Evolutionary conservation across 306 rosid species (phyloP).

Genomic region (Glycine tomentella): DNA sequence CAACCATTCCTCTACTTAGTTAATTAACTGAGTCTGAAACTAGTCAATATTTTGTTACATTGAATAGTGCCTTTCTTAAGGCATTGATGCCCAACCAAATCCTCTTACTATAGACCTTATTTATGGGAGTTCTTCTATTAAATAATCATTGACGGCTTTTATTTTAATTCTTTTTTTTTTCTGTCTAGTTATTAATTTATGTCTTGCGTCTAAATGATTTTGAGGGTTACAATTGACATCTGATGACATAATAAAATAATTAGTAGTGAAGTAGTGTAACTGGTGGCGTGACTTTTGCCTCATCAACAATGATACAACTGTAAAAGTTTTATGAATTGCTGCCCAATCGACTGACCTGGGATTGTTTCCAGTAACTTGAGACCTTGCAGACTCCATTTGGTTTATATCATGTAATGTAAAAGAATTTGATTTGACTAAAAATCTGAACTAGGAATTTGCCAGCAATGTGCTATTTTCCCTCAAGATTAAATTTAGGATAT

Average conservation of each 20-base stretch:
- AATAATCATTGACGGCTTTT: too few species aligned
- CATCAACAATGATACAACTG: slow-evolving; percentile 7
- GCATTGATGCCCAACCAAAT: too few species aligned
- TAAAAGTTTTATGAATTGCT: slow-evolving; percentile 3
- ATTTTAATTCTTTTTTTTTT: too few species aligned
- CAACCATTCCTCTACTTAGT: not conserved
- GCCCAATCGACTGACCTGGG: not conserved
- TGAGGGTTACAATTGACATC: slow-evolving; percentile 3
- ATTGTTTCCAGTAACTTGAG: slow-evolving; percentile 13
- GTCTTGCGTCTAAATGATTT: slow-evolving; percentile 26
- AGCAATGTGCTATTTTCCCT: not conserved
- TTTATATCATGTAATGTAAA: slow-evolving; percentile 20
- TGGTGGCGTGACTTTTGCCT: slow-evolving; percentile 11
- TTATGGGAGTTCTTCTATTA: too few species aligned
- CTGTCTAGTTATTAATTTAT: not conserved
- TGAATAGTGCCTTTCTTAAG: too few species aligned
- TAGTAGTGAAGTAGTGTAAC: slow-evolving; percentile 30
- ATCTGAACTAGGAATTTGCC: slow-evolving; percentile 9
- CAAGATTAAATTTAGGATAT: slow-evolving; percentile 10
- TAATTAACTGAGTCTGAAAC: not conserved
- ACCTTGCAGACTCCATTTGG: not conserved
- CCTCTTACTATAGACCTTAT: too few species aligned
- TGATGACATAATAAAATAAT: not conserved
- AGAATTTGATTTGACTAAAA: not conserved
- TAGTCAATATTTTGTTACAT: not conserved